Evolutionary conservation across 2,329 filamentous ascomycete genomes (phyloP).

Genomic region (Exophiala viscosa): DNA sequence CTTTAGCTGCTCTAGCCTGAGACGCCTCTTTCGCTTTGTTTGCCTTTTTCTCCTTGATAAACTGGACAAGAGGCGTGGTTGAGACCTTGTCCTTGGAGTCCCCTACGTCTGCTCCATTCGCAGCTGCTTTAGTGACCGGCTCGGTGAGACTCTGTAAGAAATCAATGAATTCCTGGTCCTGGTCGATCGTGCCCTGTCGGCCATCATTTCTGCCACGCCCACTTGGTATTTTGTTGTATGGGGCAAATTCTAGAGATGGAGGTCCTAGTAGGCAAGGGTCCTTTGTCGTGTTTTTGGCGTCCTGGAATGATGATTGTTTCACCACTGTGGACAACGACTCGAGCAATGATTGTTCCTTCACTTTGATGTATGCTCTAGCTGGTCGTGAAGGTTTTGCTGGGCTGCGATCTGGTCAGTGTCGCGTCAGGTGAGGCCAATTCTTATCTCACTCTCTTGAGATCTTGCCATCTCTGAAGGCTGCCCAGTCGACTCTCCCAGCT

Average conservation of each 20-base stretch:
- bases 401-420: slow-evolving; percentile 43
- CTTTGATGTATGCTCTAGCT: slow-evolving; percentile 75
- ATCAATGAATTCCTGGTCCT: slow-evolving; percentile 90
- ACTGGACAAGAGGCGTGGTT: slow-evolving; percentile 86
- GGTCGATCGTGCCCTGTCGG: slow-evolving; percentile 90
- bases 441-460: slow-evolving; percentile 72
- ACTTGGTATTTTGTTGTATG: slow-evolving; percentile 77
- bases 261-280: slow-evolving; percentile 72
- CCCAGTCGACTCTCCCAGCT: slow-evolving; percentile 82
- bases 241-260: slow-evolving; percentile 74
- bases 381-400: slow-evolving; percentile 81
- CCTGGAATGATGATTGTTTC: slow-evolving; percentile 67
- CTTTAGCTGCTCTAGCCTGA: slow-evolving; percentile 38
- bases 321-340: slow-evolving; percentile 66
- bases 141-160: slow-evolving; percentile 88
- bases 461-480: slow-evolving; percentile 69
- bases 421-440: not conserved
- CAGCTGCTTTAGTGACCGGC: slow-evolving; percentile 54
- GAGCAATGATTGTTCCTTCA: slow-evolving; percentile 68
- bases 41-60: slow-evolving; percentile 85
- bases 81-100: slow-evolving; percentile 63
- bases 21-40: slow-evolving; percentile 55
- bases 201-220: slow-evolving; percentile 72
- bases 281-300: slow-evolving; percentile 72
- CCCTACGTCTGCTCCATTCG: slow-evolving; percentile 49